Percentiles rank a stretch among this genome's conserved stretches.
Conservation (phyloP, 176 grass and related monocot species). For the Panicum miliaceum region DNA sequence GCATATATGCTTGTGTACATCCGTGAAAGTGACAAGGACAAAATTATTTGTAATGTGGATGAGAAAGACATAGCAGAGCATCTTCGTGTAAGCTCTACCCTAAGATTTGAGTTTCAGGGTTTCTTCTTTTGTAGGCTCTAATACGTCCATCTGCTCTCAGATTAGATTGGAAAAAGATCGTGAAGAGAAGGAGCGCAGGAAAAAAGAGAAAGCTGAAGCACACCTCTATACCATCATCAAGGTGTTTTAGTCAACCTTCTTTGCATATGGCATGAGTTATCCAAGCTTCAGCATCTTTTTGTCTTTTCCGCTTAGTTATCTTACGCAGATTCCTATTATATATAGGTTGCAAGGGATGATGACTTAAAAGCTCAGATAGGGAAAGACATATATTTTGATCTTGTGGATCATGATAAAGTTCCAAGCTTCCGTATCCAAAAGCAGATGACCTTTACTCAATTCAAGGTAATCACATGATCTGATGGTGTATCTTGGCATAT, state of each 20-base stretch:
- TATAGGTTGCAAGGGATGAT: conserved; percentile 86
- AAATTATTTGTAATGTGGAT: conserved; percentile 98
- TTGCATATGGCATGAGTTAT: neutral
- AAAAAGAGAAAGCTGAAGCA: conserved; percentile 99
- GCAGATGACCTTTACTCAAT: conserved; percentile 77
- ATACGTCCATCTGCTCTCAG: conserved; percentile 51
- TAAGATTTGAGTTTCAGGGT: conserved; percentile 12
- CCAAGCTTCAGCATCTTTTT: conserved; percentile 4
- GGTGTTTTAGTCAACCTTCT: conserved; percentile 54
- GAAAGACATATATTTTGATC: conserved; percentile 96
- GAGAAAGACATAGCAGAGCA: conserved; percentile 98
- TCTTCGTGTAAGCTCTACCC: conserved; percentile 71
- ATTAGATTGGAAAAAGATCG: conserved; percentile 96
- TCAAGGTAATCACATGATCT: conserved; percentile 70
- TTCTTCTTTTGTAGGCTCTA: conserved; percentile 39
- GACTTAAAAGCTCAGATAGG: conserved; percentile 90
- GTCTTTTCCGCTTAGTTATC: conserved; percentile 40
- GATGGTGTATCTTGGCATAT: conserved; percentile 21
- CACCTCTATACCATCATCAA: conserved; percentile 99
- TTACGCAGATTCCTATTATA: conserved; percentile 28
- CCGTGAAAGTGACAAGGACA: conserved; percentile 96
- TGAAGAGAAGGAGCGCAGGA: conserved; percentile 93
- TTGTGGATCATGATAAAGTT: conserved; percentile 98
- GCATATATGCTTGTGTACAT: conserved; percentile 99
- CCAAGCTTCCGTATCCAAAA: conserved; percentile 97